Evolutionary conservation across 371 early-diverging fungal genomes (phyloP).

Genomic region (Mortierella sp.): DNA sequence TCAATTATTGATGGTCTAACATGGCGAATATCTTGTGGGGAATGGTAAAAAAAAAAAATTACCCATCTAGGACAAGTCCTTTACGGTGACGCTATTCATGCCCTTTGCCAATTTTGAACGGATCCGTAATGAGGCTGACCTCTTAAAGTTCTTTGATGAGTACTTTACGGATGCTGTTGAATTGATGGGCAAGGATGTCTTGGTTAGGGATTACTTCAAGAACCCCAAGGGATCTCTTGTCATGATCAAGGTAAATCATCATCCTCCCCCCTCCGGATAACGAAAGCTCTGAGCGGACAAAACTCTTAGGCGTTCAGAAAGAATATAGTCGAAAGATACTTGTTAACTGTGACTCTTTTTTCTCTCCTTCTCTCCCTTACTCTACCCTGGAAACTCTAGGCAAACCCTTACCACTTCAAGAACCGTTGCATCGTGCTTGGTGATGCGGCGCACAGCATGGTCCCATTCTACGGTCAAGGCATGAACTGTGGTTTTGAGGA

Average conservation of each 20-base stretch:
- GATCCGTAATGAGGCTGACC: conserved; percentile 73
- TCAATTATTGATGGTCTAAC: too few species aligned
- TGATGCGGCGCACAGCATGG: conserved; percentile 98
- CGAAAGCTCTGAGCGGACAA: not conserved
- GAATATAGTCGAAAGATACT: not conserved
- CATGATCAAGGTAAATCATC: conserved; percentile 74
- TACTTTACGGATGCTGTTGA: conserved; percentile 87
- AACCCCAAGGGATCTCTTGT: conserved; percentile 91
- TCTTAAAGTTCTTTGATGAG: conserved; percentile 78
- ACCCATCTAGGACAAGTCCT: conserved; percentile 85
- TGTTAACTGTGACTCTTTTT: not conserved
- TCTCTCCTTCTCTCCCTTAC: conserved; percentile 7
- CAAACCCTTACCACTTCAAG: conserved; percentile 87
- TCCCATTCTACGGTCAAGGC: conserved; percentile 97
- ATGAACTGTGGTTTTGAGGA: conserved; percentile 99
- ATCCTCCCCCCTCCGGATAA: not conserved
- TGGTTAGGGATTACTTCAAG: conserved; percentile 79
- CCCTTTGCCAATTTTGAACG: conserved; percentile 87
- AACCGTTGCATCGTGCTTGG: conserved; percentile 86
- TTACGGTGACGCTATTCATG: conserved; percentile 97
- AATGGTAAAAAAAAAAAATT: too few species aligned
- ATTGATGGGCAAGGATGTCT: conserved; percentile 77
- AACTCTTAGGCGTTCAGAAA: not conserved
- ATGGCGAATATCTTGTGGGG: too few species aligned
- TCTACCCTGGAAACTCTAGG: conserved; percentile 56